Evolutionary conservation across 192 early-diverging fungal species (phyloP), one percentile per base, ranked within the genome.

Genomic region (Coemansia javaensis): DNA sequence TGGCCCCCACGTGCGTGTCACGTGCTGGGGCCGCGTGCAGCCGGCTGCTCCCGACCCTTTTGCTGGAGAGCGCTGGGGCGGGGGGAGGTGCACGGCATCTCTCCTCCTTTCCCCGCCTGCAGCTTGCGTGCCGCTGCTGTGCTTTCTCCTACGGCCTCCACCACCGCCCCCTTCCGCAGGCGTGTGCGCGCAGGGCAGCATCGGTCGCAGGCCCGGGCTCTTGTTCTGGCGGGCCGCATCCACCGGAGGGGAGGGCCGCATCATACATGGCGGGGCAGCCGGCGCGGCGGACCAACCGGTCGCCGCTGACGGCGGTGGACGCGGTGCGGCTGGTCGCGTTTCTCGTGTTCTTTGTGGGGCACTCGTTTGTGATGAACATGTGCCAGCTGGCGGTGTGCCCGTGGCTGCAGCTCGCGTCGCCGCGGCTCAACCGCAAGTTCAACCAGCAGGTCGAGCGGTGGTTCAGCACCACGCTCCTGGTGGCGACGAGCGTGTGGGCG

Each of bases 401-500:
- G 7, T 58, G 63, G 59, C 56, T 77, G 25, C 40, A 24, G 37
- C 43, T 54, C 0, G 15, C 63, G 22, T 56, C 64, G 17, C 51
- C 63, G 1, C 27, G 32, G 5, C 33, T 31, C 4, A 39, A 63
- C 44, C 75, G 68, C 50, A 66, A 50, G 53, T 77, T 63, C 32
- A 59, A 61, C 64, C 75, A 72, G 59, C 68, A 77, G 27, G 61
- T 59, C 15, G 68, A 77, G 56, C 68, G 56, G 15, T 77, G 69
- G 60, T 77, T 77, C 50, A 49, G 59, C 35, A 44, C 44, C 4
- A 35, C 56, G 36, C 64, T 77, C n/a, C 43, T 77, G 28, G 40
- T 38, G 1, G 56, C 48, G 11, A 77, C 75, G 4, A 46, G 46
- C 11, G 17, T 66, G 41, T 67, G 69, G 56, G 75, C 75, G 24